Evolutionary conservation across 192 early-diverging fungal species (phyloP), one percentile per base, ranked within the genome.

Genomic region (Thamnidium elegans): DNA sequence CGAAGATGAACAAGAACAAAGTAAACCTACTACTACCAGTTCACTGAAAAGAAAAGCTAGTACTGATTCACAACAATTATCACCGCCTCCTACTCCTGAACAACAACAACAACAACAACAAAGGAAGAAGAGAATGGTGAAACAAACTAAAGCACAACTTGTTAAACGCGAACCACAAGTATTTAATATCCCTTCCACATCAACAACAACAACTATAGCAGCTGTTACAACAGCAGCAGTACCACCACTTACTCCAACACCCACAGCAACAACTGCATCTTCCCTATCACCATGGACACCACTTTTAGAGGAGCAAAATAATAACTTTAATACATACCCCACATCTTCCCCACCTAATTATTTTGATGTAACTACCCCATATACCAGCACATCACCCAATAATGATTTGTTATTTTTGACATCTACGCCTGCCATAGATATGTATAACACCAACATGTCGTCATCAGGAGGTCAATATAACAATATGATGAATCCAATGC

Each of bases 51-150:
- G 58, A 43, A 64, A 53, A 64, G 36, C 50, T 21, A 64, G 39
- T 50, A n/a, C 31, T 21, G 30, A 54, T 8, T 54, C 63, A 44
- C 50, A 34, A 36, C 56, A 42, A 58, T 13, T 51, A 48, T 64
- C 63, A 21, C 63, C 63, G 42, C 63, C 63, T 8, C 63, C 51
- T 30, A 64, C 63, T 15, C 63, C 63, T 14, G 23, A 34, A 20
- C 19, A 54, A 44, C 17, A 46, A 26, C 26, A 26, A 26, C 26
- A 26, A 26, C 26, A 26, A 54, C 19, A 59, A 43, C 1, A 48
- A 14, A 48, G 14, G 17, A 45, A 59, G 39, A 59, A 45, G 10
- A 59, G 58, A 45, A 59, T 59, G 43, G 20, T 45, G 13, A 15
- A 59, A 42, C 42, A 59, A 21, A 11, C 39, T 9, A 59, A 59